Evolutionary conservation across 768 basidiomycete species (phyloP).

Genomic region (Mycena capillaripes): DNA sequence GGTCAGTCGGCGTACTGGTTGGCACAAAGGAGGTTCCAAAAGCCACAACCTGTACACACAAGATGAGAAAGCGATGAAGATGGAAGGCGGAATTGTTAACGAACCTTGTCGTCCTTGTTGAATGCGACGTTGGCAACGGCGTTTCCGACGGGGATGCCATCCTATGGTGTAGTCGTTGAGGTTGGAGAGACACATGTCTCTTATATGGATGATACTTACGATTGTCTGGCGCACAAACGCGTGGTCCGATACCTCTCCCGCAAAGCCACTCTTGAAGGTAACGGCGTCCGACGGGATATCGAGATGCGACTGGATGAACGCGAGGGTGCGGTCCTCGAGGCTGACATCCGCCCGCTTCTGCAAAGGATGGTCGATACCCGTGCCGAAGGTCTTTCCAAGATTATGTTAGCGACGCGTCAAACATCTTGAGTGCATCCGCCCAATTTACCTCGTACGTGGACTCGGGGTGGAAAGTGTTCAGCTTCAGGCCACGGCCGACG

Average conservation of each 20-base stretch:
- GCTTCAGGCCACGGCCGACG: conserved; percentile 42
- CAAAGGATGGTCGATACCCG: conserved; percentile 40
- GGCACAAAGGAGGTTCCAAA: conserved; percentile 64
- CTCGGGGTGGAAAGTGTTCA: conserved; percentile 44
- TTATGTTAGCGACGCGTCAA: not conserved
- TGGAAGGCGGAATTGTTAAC: not conserved
- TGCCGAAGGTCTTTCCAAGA: conserved; percentile 44
- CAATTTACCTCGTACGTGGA: conserved; percentile 42
- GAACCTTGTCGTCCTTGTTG: conserved; percentile 54
- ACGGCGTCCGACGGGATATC: not conserved
- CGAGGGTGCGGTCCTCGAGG: conserved; percentile 9
- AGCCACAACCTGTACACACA: conserved; percentile 46
- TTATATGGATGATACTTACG: conserved; percentile 2
- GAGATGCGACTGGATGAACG: conserved; percentile 27
- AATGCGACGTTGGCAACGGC: conserved; percentile 62
- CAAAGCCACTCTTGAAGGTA: conserved; percentile 19
- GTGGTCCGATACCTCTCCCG: conserved; percentile 20
- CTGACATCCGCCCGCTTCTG: not conserved
- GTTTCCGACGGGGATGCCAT: conserved; percentile 50
- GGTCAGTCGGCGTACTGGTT: conserved; percentile 45
- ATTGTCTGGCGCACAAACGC: conserved; percentile 12
- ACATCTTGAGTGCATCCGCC: not conserved
- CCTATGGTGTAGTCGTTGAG: conserved; percentile 36
- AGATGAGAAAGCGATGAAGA: not conserved
- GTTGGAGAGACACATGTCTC: too few species aligned